phyloP scores from a whole-genome alignment of 73 alveolate genomes.

The Paramecium tetraurelia region DNA sequence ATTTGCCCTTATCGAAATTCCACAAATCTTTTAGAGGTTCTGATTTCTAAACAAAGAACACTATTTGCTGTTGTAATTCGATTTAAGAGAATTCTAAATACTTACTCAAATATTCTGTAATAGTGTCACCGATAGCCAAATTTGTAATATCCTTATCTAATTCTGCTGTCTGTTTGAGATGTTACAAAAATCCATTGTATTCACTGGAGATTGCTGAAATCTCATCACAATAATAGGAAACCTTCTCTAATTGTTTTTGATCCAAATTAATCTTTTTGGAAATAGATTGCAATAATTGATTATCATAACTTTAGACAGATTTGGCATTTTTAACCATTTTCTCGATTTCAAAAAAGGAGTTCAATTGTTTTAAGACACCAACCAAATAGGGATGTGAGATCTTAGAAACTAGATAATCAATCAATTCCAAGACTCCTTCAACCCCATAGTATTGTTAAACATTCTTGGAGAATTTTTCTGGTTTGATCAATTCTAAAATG shows the following conservation, averaged over 20 bases:
- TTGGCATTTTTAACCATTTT: neutral
- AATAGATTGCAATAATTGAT: neutral
- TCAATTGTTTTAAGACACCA: neutral
- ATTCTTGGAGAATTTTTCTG: neutral
- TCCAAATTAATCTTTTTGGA: neutral
- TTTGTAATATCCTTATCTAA: neutral
- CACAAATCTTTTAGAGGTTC: neutral
- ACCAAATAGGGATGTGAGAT: neutral
- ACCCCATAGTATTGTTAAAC: neutral
- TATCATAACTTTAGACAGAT: neutral
- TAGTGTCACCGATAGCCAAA: neutral
- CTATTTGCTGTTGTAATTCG: neutral
- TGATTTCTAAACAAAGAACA: neutral
- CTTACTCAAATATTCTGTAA: neutral
- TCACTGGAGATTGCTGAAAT: neutral
- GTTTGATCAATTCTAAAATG: neutral
- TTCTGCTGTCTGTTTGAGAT: neutral
- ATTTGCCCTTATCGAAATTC: slow-evolving; percentile 16
- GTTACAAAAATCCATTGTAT: neutral
- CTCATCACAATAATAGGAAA: neutral
- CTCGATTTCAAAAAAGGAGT: neutral
- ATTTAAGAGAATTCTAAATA: neutral
- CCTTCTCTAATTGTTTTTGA: neutral
- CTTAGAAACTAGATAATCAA: neutral
- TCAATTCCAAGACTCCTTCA: neutral